Evolutionary conservation across 2,329 filamentous ascomycete species (phyloP), one percentile per base, ranked within the genome.

Genomic region (Colletotrichum gloeosporioides): DNA sequence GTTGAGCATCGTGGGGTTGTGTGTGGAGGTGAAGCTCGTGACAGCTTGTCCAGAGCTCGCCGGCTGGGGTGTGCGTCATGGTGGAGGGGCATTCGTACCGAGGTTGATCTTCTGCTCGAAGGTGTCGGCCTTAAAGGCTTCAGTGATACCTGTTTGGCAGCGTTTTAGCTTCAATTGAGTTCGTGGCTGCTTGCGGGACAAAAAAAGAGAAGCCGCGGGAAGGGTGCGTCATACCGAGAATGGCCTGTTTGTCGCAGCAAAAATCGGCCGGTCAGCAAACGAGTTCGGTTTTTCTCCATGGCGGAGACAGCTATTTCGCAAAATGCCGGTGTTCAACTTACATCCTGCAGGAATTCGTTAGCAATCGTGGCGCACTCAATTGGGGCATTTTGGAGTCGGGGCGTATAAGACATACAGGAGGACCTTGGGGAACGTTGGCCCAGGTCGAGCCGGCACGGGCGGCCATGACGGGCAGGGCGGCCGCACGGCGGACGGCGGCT

Each of bases 51-150:
- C 34, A 34, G 16, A 62, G 59, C 55, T 34, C 44, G 18, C 9
- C 0, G 16, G 9, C 27, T 16, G 29, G 6, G 31, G 31, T 3
- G 12, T 27, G 68, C 55, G 32, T 29, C 32, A 59, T 71, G 59
- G 44, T 27, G 59, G 44, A 10, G n/a, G 12, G 10, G 61, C 34
- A n/a, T 32, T 82, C 90, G 83, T 88, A 94, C 95, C 97, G 78
- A 99, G 90, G 90, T 99, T 99, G 91, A 99, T 99, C 93, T 99
- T 99, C 90, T 98, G 93, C 78, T 92, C 89, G 87, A 98, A 96
- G 83, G 90, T 91, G 86, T 99, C 97, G 87, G 96, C 96, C 92
- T 99, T 99, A 94, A 97, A 99, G 77, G 97, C 97, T 89, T 99
- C 97, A 78, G 97, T 99, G 88, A 99, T 96, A 86, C 95, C 94